Evolutionary conservation across 1,284 basidiomycete species (phyloP).

Genomic region (Caloboletus inedulis): DNA sequence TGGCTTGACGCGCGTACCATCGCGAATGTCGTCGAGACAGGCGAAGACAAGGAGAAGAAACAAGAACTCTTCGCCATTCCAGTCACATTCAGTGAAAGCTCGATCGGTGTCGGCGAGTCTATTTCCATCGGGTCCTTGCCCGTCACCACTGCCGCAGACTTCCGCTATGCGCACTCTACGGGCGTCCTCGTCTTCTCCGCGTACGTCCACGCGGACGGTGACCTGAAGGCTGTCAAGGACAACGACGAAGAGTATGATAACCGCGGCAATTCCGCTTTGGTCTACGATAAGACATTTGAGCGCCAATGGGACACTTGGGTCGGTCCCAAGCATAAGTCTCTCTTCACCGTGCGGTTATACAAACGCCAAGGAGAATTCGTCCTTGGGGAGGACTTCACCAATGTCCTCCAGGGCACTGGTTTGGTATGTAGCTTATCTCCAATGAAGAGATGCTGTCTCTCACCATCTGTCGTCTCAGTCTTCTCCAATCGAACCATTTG

Average conservation of each 20-base stretch:
- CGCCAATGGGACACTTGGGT: conserved; percentile 92
- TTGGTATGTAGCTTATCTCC: conserved; percentile 46
- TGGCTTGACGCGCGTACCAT: conserved; percentile 72
- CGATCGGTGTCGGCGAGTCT: conserved; percentile 35
- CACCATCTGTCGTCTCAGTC: conserved; percentile 40
- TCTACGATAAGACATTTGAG: conserved; percentile 76
- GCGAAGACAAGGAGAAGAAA: conserved; percentile 43
- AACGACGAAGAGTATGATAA: conserved; percentile 70
- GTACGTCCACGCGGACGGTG: conserved; percentile 70
- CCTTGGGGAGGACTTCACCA: conserved; percentile 51
- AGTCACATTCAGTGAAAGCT: conserved; percentile 37
- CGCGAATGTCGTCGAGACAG: conserved; percentile 57
- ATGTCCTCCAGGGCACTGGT: conserved; percentile 61
- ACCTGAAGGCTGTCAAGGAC: conserved; percentile 60
- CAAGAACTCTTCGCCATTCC: conserved; percentile 60
- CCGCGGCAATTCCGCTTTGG: conserved; percentile 69
- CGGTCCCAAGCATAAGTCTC: conserved; percentile 63
- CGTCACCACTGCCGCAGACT: conserved; percentile 60
- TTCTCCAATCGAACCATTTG: conserved; percentile 80
- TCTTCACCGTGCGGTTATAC: conserved; percentile 63
- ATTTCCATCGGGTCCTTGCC: conserved; percentile 60
- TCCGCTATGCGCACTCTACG: conserved; percentile 57
- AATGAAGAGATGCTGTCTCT: not conserved
- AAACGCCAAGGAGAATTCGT: conserved; percentile 52
- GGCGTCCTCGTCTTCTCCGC: conserved; percentile 71